Percentiles rank a stretch among this genome's conserved stretches.
Evolutionary conservation across 345 rosid genomes (phyloP).

Genomic region (Trapa bicornis): DNA sequence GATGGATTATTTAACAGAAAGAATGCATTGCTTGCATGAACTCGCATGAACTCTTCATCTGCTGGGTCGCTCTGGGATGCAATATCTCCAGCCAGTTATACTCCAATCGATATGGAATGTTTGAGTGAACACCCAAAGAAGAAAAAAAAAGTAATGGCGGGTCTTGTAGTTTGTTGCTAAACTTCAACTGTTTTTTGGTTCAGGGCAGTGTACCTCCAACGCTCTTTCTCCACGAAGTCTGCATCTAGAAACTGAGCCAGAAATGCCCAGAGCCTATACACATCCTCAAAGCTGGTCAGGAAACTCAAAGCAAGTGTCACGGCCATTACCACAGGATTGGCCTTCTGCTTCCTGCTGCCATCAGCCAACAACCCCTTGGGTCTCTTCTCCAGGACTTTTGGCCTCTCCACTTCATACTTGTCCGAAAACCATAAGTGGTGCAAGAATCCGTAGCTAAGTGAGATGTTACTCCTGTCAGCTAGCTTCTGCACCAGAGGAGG

Average conservation of each 20-base stretch:
- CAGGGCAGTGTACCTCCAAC: constrained; percentile 59
- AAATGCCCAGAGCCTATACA: constrained; percentile 72
- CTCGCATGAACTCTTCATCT: neutral
- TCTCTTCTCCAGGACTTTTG: constrained; percentile 35
- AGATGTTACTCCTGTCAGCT: constrained; percentile 60
- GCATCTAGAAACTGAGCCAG: constrained; percentile 82
- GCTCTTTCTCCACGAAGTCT: constrained; percentile 76
- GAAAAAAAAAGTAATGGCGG: neutral
- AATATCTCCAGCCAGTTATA: no score
- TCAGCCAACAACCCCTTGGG: constrained; percentile 8
- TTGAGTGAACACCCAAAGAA: no score
- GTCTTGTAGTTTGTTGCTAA: constrained; percentile 12
- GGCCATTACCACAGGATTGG: constrained; percentile 38
- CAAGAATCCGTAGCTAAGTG: constrained; percentile 58
- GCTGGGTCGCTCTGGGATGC: neutral
- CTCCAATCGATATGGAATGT: no score
- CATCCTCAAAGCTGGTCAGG: constrained; percentile 36
- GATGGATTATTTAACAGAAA: neutral
- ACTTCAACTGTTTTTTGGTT: constrained; percentile 54
- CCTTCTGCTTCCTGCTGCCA: constrained; percentile 25
- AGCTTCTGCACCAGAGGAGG: constrained; percentile 80
- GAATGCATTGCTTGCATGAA: neutral
- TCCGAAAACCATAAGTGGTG: constrained; percentile 53
- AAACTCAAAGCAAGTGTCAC: constrained; percentile 71
- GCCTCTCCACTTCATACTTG: constrained; percentile 42